Conservation (phyloP, 352 stramenopile species). For the Globisporangium solare region DNA sequence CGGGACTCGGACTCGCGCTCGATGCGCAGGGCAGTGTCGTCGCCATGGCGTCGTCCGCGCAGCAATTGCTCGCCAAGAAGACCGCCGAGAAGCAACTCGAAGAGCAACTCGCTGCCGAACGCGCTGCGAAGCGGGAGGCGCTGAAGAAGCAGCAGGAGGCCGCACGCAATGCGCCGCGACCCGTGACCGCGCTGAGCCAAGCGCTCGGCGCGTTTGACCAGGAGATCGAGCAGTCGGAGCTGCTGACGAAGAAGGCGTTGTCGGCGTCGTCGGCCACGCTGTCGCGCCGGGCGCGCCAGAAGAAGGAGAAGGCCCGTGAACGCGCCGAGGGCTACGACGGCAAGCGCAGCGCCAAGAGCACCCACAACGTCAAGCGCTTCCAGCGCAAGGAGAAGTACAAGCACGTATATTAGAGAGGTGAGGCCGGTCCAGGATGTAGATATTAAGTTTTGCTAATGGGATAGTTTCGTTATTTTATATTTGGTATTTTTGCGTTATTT, state of each 20-base stretch:
- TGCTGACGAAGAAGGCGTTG: constrained; percentile 19
- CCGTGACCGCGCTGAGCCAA: constrained; percentile 48
- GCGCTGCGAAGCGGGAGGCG: constrained; percentile 12
- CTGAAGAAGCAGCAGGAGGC: constrained; percentile 31
- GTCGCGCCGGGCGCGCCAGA: constrained; percentile 42
- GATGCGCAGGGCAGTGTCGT: constrained; percentile 22
- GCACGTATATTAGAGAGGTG: constrained; percentile 48
- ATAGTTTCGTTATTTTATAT: too few species aligned
- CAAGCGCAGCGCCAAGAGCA: constrained; percentile 20
- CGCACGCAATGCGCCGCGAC: constrained; percentile 18
- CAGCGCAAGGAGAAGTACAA: constrained; percentile 65
- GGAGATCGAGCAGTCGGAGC: constrained; percentile 37
- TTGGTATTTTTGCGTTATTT: too few species aligned
- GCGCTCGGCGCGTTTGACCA: constrained; percentile 55
- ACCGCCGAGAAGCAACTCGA: constrained; percentile 32
- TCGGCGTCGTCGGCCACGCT: constrained; percentile 16
- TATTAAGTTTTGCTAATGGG: too few species aligned
- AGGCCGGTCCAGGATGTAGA: too few species aligned
- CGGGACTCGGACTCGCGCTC: constrained; percentile 43
- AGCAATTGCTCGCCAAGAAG: constrained; percentile 52
- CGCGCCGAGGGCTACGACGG: constrained; percentile 25
- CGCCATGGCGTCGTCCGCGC: constrained; percentile 29
- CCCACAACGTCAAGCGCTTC: constrained; percentile 31
- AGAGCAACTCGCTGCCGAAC: constrained; percentile 17
- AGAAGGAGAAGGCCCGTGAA: constrained; percentile 32